Percentiles rank a stretch among this genome's conserved stretches.
Conservation (phyloP, 2,329 filamentous ascomycete species). For the Podosphaera fusca region DNA sequence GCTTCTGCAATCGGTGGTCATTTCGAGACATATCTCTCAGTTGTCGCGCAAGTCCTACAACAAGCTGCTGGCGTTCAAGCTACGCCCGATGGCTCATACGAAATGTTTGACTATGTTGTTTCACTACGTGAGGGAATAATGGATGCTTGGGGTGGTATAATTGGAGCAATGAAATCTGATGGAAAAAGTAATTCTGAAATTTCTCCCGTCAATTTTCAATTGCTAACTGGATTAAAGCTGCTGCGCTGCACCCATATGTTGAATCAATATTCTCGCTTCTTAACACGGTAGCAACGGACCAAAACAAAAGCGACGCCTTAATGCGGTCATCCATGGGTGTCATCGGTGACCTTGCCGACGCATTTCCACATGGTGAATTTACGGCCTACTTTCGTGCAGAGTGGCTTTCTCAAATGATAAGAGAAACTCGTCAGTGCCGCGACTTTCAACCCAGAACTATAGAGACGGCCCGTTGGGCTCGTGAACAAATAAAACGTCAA, state of each 20-base stretch:
- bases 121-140: slow-evolving; percentile 93
- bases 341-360: slow-evolving; percentile 83
- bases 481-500: slow-evolving; percentile 93
- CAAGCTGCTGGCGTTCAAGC: slow-evolving; percentile 71
- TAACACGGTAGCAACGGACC: slow-evolving; percentile 55
- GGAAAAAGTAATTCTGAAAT: slow-evolving; percentile 37
- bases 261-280: slow-evolving; percentile 73
- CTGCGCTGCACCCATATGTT: slow-evolving; percentile 51
- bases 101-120: slow-evolving; percentile 92
- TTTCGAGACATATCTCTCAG: slow-evolving; percentile 79
- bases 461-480: slow-evolving; percentile 89
- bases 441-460: slow-evolving; percentile 70
- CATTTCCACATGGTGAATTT: slow-evolving; percentile 79
- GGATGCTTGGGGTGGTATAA: slow-evolving; percentile 95
- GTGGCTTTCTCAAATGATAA: slow-evolving; percentile 74
- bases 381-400: slow-evolving; percentile 68
- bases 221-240: slow-evolving; percentile 25
- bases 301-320: slow-evolving; percentile 73
- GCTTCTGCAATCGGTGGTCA: slow-evolving; percentile 77
- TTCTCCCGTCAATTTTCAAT: slow-evolving; percentile 19
- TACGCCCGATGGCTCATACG: slow-evolving; percentile 59
- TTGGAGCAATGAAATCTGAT: slow-evolving; percentile 75
- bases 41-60: slow-evolving; percentile 83
- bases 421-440: slow-evolving; percentile 73
- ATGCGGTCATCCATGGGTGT: slow-evolving; percentile 94